A percentile compares a stretch with the other conserved stretches of the same genome.
Evolutionary conservation across 2,329 filamentous ascomycete genomes (phyloP).

Genomic region (Fusarium sp.): DNA sequence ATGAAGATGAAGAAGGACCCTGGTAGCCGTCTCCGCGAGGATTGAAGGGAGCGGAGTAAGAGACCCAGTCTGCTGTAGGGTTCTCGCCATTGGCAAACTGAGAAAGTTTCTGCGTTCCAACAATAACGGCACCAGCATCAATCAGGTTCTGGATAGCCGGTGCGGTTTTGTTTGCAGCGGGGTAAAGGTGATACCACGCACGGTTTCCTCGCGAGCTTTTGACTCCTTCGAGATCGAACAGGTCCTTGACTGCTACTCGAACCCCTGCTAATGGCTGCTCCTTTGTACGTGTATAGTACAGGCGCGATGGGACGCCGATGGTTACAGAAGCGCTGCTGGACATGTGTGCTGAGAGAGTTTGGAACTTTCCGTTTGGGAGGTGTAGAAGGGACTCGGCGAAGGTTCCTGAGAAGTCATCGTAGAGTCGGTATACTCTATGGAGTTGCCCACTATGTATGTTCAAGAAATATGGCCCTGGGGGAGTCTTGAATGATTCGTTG

Average conservation of each 20-base stretch:
- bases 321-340: conserved; percentile 5
- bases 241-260: conserved; percentile 23
- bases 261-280: conserved; percentile 5
- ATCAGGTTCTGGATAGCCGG: conserved; percentile 16
- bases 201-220: conserved; percentile 24
- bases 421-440: background rate
- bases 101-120: conserved; percentile 31
- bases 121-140: conserved; percentile 19
- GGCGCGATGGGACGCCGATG: conserved; percentile 16
- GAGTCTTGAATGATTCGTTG: background rate
- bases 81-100: conserved; percentile 25
- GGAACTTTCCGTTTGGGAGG: background rate
- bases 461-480: background rate
- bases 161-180: background rate
- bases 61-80: conserved; percentile 38
- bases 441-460: accelerated
- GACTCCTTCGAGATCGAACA: conserved; percentile 23
- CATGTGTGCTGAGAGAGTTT: background rate
- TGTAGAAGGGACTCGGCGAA: background rate
- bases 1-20: conserved; percentile 59
- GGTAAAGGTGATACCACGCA: conserved; percentile 17
- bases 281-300: background rate
- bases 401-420: background rate
- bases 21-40: conserved; percentile 62
- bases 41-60: conserved; percentile 58